A percentile compares a stretch with the other conserved stretches of the same genome.
Conservation (phyloP, 2,329 filamentous ascomycete genomes). For the Rutstroemia sp. region DNA sequence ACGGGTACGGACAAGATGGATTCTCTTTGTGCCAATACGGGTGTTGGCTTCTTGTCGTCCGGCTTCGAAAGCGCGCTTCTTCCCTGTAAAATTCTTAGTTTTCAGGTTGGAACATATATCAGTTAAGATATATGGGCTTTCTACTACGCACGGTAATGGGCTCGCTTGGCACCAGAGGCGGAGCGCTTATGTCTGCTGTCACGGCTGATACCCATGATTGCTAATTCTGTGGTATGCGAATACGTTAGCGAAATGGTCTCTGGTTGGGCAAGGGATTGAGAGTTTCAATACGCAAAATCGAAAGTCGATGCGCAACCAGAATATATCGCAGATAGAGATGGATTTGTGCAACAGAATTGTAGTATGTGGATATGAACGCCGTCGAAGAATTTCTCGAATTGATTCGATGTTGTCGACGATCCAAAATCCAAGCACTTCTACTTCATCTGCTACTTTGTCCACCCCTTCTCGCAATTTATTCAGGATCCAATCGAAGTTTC, state of each 20-base stretch:
- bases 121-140: conserved; percentile 56
- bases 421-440: background rate
- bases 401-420: background rate
- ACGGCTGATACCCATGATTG: conserved; percentile 99
- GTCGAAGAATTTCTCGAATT: background rate
- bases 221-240: conserved; percentile 48
- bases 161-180: conserved; percentile 96
- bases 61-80: conserved; percentile 99
- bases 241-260: conserved; percentile 20
- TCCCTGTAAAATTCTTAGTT: conserved; percentile 55
- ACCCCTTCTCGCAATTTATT: background rate
- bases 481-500: background rate
- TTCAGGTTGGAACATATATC: conserved; percentile 68
- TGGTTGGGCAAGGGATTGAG: background rate
- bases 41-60: conserved; percentile 99
- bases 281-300: background rate
- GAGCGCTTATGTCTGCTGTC: conserved; percentile 99
- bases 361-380: background rate
- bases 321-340: background rate
- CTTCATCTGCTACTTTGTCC: background rate
- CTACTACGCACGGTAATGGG: conserved; percentile 76
- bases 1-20: conserved; percentile 94
- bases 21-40: conserved; percentile 94
- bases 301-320: conserved; percentile 4
- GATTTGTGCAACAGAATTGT: background rate